Evolutionary conservation across 2,329 filamentous ascomycete genomes (phyloP), one percentile per base, ranked within the genome.

Genomic region (Dendrostoma leiphaemia): DNA sequence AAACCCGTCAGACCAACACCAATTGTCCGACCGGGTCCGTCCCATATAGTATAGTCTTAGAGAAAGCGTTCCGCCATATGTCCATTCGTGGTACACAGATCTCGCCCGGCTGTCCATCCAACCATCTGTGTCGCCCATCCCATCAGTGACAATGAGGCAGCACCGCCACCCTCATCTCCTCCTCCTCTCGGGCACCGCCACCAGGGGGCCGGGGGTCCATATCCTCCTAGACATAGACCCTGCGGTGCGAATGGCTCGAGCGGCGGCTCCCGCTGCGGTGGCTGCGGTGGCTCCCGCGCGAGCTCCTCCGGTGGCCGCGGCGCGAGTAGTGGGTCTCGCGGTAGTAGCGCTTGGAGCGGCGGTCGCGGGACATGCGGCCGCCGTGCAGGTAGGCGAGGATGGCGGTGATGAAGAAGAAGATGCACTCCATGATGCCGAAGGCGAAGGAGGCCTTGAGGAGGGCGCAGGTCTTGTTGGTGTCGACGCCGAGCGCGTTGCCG

Each of bases 361-460:
- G 69, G 58, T 71, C 63, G 47, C 66, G 67, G 69, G 60, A 48
- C n/a, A 64, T 37, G 58, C 64, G 67, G 57, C 76, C 77, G 67
- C 73, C 86, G 70, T 75, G 81, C 61, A 78, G 68, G 60, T 76
- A 81, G 24, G 91, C 90, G 40, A 94, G 76, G 26, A 93, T 72
- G 48, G 84, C 81, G 3, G 90, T 94, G 66, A 88, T 76, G 69
- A 88, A 86, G 74, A 96, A 96, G 68, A 92, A 86, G 60, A 94
- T 75, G 61, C 78, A 76, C 69, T 94, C 90, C 80, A 97, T 95
- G 69, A 97, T 97, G 46, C 83, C 91, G 62, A 97, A 86, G 3
- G 91, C 93, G 73, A 91, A 97, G 61, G 79, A 81, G 1, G 92
- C 88, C 81, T 97, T 97, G 66, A 96, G 83, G 90, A 97, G 94